These are phyloP conservation scores for Wickerhamiella slavikovae DNA, from an alignment of 805 yeast species.

Conservation along the genomic window DNA sequence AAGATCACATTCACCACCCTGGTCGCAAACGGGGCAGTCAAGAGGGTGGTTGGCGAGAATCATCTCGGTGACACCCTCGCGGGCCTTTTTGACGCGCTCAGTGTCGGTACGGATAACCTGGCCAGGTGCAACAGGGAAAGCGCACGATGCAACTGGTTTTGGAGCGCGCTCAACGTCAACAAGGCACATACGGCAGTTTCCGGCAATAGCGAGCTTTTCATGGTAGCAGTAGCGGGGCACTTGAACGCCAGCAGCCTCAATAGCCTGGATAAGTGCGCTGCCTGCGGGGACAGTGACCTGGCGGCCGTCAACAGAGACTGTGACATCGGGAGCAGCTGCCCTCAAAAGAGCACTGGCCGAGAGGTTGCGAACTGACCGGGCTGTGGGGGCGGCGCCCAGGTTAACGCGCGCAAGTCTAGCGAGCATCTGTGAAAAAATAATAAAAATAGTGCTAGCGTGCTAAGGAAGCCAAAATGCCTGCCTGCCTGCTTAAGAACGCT, in stretches of 20 bases:
- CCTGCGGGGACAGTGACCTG: constrained; percentile 68
- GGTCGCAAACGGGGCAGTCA: constrained; percentile 86
- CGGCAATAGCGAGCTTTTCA: constrained; percentile 76
- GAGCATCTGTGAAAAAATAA: not conserved
- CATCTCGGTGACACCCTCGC: constrained; percentile 85
- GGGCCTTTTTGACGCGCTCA: constrained; percentile 58
- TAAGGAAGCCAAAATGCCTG: not conserved
- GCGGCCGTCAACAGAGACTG: constrained; percentile 41
- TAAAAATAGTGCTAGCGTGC: not conserved
- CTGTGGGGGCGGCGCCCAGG: not conserved
- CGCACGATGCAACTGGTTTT: constrained; percentile 76
- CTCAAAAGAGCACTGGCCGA: too few species aligned
- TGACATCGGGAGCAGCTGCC: constrained; percentile 24
- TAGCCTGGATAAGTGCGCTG: constrained; percentile 74
- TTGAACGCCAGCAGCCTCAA: constrained; percentile 74
- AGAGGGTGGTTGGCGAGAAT: constrained; percentile 73
- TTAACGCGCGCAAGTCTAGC: not conserved
- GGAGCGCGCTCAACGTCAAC: constrained; percentile 83
- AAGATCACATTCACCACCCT: constrained; percentile 85
- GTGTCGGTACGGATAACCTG: constrained; percentile 70
- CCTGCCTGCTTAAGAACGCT: too few species aligned
- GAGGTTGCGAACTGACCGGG: too few species aligned
- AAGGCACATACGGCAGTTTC: constrained; percentile 84
- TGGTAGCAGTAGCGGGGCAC: constrained; percentile 85
- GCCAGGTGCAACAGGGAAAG: constrained; percentile 78